A percentile compares a stretch with the other conserved stretches of the same genome.
Conservation (phyloP, 2,329 filamentous ascomycete species). For the Hypoxylon sp. region DNA sequence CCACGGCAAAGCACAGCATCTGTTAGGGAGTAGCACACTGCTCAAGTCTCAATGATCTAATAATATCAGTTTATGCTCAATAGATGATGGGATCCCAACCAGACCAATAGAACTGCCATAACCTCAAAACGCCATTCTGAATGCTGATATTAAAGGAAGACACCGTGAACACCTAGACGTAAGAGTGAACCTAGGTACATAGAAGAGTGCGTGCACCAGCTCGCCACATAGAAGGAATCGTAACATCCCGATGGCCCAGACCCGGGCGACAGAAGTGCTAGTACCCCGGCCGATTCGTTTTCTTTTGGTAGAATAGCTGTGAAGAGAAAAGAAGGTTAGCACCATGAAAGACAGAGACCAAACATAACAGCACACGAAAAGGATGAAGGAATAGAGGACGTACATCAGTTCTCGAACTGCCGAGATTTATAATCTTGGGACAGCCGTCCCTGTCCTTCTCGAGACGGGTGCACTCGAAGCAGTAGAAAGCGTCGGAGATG, state of each 20-base stretch:
- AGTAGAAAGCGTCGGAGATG: conserved; percentile 98
- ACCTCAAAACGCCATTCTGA: conserved; percentile 39
- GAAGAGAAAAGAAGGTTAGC: conserved; percentile 39
- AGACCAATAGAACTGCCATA: conserved; percentile 25
- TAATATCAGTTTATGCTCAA: conserved; percentile 14
- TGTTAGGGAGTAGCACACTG: conserved; percentile 16
- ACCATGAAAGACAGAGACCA: conserved; percentile 2
- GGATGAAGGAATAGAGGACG: conserved; percentile 41
- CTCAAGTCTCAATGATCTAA: conserved; percentile 13
- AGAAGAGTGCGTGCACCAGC: neutral
- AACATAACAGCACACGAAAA: neutral
- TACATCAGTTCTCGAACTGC: conserved; percentile 93
- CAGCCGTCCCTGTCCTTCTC: conserved; percentile 98
- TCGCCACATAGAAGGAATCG: conserved; percentile 4
- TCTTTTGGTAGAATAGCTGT: conserved; percentile 71
- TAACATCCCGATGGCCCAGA: conserved; percentile 49
- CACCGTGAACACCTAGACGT: neutral
- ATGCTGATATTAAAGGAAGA: conserved; percentile 32
- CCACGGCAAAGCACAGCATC: conserved; percentile 9
- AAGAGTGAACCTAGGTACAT: neutral
- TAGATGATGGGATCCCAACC: conserved; percentile 31
- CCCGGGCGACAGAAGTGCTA: conserved; percentile 60
- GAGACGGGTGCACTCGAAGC: conserved; percentile 95
- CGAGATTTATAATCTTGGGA: conserved; percentile 98
- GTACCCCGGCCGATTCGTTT: conserved; percentile 69